phyloP scores from a whole-genome alignment of 2,329 filamentous ascomycete genomes.

The Paecilomyces niveus region DNA sequence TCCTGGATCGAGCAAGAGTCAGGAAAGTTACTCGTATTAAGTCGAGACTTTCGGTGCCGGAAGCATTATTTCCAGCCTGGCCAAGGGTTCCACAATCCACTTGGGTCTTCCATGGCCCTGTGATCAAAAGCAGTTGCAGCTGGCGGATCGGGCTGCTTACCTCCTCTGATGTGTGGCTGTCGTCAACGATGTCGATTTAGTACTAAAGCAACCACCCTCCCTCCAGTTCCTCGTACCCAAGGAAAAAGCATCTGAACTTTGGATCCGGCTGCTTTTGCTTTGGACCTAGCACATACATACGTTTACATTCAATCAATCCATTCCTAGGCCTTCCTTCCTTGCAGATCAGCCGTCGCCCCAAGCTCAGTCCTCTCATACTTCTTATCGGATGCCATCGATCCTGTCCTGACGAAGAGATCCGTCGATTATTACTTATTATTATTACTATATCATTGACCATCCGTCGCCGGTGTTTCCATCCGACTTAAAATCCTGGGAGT shows the following conservation, averaged over 20 bases:
- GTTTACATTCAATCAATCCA: not conserved
- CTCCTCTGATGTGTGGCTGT: conserved; percentile 1
- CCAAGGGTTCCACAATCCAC: not conserved
- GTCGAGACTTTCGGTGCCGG: not conserved
- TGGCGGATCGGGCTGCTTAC: not conserved
- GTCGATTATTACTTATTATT: not conserved
- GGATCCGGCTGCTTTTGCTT: not conserved
- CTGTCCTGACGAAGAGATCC: not conserved
- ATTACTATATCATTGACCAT: conserved; percentile 1
- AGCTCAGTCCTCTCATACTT: not conserved
- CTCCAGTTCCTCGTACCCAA: not conserved
- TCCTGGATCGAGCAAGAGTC: not conserved
- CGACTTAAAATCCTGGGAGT: not conserved
- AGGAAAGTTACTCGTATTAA: not conserved
- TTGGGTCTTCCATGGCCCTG: not conserved
- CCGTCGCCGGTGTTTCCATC: not conserved
- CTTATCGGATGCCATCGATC: conserved; percentile 9
- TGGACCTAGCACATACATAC: not conserved
- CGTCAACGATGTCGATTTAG: not conserved
- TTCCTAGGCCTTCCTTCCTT: not conserved
- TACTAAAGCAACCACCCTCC: not conserved
- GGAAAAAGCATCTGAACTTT: not conserved
- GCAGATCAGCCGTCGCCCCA: not conserved
- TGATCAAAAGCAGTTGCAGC: not conserved
- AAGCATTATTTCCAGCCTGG: not conserved